Evolutionary conservation across 805 yeast species (phyloP).

Genomic region (Cyberlindnera bimundalis): DNA sequence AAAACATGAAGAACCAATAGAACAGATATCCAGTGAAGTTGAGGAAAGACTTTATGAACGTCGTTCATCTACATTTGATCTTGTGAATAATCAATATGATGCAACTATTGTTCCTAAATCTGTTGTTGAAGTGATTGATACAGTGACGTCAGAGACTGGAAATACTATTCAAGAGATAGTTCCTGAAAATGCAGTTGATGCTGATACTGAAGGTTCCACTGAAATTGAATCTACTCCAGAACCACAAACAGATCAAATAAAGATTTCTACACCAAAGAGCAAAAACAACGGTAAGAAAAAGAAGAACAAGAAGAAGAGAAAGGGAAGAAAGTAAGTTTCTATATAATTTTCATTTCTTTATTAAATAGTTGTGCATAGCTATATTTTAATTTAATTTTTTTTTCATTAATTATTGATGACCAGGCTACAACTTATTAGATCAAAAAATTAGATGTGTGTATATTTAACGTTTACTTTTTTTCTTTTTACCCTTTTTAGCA

Average conservation of each 20-base stretch:
- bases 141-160: neutral
- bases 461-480: conserved; percentile 27
- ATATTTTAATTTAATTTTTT: neutral
- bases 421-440: neutral
- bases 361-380: too few relatives aligned
- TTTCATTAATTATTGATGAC: neutral
- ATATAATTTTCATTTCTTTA: too few relatives aligned
- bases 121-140: neutral
- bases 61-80: conserved; percentile 32
- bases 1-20: too few relatives aligned
- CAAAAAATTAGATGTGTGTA: too few relatives aligned
- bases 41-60: conserved; percentile 31
- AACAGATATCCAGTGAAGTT: conserved; percentile 4
- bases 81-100: conserved; percentile 28
- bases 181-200: neutral
- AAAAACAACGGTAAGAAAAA: conserved; percentile 15
- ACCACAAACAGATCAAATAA: neutral
- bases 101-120: neutral
- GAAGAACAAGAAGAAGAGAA: conserved; percentile 15
- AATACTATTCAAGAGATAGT: neutral
- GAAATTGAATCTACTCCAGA: conserved; percentile 9
- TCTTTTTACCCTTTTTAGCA: conserved; percentile 25
- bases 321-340: conserved; percentile 7
- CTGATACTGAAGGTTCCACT: conserved; percentile 5
- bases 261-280: neutral